These are phyloP conservation scores for Taxawa tesnikishii DNA, from an alignment of 2,329 filamentous ascomycete species.

Conservation along the genomic window DNA sequence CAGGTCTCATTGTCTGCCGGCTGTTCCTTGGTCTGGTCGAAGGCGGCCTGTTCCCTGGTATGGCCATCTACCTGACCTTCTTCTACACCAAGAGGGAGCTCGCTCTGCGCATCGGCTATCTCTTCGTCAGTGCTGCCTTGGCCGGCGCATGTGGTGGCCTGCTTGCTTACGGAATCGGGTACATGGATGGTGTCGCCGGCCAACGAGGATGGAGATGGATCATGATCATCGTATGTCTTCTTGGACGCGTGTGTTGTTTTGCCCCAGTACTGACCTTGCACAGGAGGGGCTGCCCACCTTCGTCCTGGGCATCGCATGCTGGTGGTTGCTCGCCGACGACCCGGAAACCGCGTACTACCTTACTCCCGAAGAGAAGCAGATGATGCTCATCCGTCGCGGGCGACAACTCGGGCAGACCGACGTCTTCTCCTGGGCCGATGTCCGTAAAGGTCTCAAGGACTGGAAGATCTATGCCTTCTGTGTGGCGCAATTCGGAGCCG, in stretches of 20 bases:
- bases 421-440: conserved; percentile 49
- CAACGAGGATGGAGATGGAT: conserved; percentile 62
- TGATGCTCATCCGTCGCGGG: conserved; percentile 40
- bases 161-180: conserved; percentile 60
- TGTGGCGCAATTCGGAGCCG: conserved; percentile 55
- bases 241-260: no score
- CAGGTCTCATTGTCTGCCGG: conserved; percentile 53
- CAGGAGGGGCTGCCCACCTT: conserved; percentile 46
- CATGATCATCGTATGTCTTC: conserved; percentile 49
- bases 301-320: conserved; percentile 41
- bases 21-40: conserved; percentile 57
- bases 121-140: conserved; percentile 59
- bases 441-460: conserved; percentile 54
- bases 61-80: conserved; percentile 58
- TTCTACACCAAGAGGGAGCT: conserved; percentile 67
- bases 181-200: conserved; percentile 56
- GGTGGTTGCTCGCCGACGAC: conserved; percentile 50
- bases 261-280: no score
- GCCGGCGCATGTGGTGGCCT: conserved; percentile 62
- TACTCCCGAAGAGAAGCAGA: conserved; percentile 43
- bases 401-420: conserved; percentile 36
- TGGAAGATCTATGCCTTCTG: conserved; percentile 67
- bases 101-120: conserved; percentile 58
- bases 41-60: conserved; percentile 57
- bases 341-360: conserved; percentile 54